Conservation (phyloP, 2,329 filamentous ascomycete species). For the Anthostomella pinea region DNA sequence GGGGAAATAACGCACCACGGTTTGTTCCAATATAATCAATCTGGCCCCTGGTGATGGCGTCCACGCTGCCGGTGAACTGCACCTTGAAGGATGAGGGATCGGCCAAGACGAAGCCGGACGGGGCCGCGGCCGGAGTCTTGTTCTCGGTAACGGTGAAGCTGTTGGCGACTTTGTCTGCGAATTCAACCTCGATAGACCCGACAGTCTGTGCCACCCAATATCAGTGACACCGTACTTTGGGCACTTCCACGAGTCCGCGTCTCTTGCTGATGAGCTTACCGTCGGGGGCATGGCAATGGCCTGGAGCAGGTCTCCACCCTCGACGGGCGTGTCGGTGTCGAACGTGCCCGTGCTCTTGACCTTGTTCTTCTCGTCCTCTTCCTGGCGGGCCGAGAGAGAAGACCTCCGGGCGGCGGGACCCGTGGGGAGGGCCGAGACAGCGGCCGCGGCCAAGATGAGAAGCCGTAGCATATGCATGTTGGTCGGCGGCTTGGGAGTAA, state of each 20-base stretch:
- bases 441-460: not conserved
- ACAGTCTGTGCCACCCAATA: slow-evolving; percentile 2
- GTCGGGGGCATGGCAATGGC: slow-evolving; percentile 2
- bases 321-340: slow-evolving; percentile 1
- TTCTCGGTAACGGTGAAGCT: slow-evolving; percentile 38
- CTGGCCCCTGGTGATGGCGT: slow-evolving; percentile 35
- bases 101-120: slow-evolving; percentile 36
- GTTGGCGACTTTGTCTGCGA: slow-evolving; percentile 33
- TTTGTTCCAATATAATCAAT: slow-evolving; percentile 38
- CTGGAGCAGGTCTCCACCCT: slow-evolving; percentile 3
- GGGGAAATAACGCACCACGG: slow-evolving; percentile 30
- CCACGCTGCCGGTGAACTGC: slow-evolving; percentile 30
- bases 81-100: slow-evolving; percentile 37
- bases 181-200: slow-evolving; percentile 36
- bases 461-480: slow-evolving; percentile 1
- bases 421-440: slow-evolving; percentile 2
- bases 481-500: not conserved
- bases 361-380: slow-evolving; percentile 2
- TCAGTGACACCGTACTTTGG: too few relatives aligned
- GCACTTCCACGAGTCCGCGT: not conserved
- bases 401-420: not conserved
- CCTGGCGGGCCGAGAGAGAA: not conserved
- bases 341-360: not conserved
- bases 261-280: not conserved
- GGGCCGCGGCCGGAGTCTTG: slow-evolving; percentile 32